phyloP scores from a whole-genome alignment of 139 green algal genomes.

The Picochlorum costavermella region DNA sequence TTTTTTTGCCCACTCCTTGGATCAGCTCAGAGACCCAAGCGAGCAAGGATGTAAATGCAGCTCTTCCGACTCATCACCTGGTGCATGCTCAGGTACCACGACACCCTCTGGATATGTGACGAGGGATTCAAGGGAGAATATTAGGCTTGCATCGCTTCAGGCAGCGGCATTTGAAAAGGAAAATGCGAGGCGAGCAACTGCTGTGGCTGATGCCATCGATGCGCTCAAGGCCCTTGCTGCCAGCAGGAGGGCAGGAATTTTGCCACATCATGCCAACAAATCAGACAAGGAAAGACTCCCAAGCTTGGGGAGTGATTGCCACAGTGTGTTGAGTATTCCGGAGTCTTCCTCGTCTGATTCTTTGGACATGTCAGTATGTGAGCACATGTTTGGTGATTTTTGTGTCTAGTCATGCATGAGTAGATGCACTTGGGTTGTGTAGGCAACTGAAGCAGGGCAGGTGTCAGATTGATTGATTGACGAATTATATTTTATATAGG shows the following conservation, averaged over 20 bases:
- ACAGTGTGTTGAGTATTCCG: not conserved
- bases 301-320: too few species aligned
- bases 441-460: too few species aligned
- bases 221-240: not conserved
- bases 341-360: not conserved
- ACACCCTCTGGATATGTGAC: not conserved
- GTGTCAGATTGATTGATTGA: too few species aligned
- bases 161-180: not conserved
- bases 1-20: slow-evolving; percentile 91
- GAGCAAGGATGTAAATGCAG: not conserved
- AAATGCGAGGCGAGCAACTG: not conserved
- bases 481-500: too few species aligned
- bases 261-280: not conserved
- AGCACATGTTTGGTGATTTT: slow-evolving; percentile 1
- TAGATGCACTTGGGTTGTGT: too few species aligned
- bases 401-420: too few species aligned
- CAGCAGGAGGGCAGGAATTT: not conserved
- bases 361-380: not conserved
- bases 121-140: not conserved
- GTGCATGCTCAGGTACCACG: not conserved
- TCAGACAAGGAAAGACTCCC: not conserved
- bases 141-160: not conserved
- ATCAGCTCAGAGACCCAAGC: slow-evolving; percentile 64
- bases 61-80: not conserved
- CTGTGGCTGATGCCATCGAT: not conserved